Conservation (phyloP, 352 stramenopile species). For the Globisporangium sylvaticum region DNA sequence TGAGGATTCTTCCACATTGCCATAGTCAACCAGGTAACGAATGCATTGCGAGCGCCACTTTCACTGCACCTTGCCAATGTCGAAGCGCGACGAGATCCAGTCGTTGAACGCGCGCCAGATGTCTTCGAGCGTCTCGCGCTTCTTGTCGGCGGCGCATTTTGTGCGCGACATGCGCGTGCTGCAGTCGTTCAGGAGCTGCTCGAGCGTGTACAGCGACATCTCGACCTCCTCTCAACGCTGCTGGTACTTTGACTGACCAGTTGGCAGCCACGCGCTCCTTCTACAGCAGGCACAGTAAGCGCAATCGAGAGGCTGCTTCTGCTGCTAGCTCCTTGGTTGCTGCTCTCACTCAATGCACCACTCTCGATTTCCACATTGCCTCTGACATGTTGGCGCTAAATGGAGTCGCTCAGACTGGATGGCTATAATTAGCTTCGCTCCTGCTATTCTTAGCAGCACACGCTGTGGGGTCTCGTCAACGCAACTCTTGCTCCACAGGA, state of each 20-base stretch:
- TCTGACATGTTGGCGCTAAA: not conserved
- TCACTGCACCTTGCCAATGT: constrained; percentile 62
- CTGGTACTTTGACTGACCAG: not conserved
- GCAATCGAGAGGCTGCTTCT: not conserved
- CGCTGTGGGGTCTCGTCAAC: not conserved
- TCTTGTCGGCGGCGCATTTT: constrained; percentile 49
- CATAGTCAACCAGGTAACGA: too few species aligned
- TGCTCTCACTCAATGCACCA: not conserved
- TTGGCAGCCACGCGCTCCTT: not conserved
- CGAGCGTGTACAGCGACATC: constrained; percentile 80
- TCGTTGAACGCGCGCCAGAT: constrained; percentile 71
- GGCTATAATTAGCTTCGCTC: not conserved
- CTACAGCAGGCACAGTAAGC: not conserved
- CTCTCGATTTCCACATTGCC: not conserved
- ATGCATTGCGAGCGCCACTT: too few species aligned
- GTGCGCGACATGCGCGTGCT: constrained; percentile 54
- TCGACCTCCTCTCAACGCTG: not conserved
- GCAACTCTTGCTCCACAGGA: not conserved
- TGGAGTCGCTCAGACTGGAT: not conserved
- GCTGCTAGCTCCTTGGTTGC: not conserved
- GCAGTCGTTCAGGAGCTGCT: constrained; percentile 71
- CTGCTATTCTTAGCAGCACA: not conserved
- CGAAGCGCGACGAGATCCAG: constrained; percentile 73
- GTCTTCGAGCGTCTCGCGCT: constrained; percentile 68
- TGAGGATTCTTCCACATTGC: too few species aligned